These are phyloP conservation scores for Ogataea saltuana DNA, from an alignment of 805 yeast genomes.

Conservation along the genomic window DNA sequence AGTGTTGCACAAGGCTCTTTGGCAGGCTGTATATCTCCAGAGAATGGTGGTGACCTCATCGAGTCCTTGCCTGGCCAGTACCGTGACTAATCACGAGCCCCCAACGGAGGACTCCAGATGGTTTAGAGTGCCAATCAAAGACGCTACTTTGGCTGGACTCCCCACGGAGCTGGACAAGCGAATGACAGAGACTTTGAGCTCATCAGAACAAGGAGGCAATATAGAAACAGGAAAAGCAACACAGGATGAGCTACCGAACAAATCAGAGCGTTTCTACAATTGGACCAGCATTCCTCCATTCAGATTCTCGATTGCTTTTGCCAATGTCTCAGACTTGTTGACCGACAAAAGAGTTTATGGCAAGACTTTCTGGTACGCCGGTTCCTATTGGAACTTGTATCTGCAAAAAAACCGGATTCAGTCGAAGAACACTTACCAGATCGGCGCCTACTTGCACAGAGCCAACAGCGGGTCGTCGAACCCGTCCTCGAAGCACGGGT, in stretches of 20 bases:
- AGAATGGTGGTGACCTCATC: slow-evolving; percentile 39
- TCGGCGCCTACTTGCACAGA: slow-evolving; percentile 58
- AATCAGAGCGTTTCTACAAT: slow-evolving; percentile 27
- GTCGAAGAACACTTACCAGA: slow-evolving; percentile 44
- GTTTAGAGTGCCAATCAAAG: slow-evolving; percentile 46
- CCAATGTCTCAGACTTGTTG: slow-evolving; percentile 45
- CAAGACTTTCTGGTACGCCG: slow-evolving; percentile 59
- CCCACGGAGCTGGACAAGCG: slow-evolving; percentile 39
- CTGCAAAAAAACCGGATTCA: slow-evolving; percentile 46
- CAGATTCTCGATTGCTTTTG: slow-evolving; percentile 53
- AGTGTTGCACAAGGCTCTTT: slow-evolving; percentile 47
- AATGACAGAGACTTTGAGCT: slow-evolving; percentile 27
- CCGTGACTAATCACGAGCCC: slow-evolving; percentile 28
- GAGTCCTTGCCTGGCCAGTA: slow-evolving; percentile 32
- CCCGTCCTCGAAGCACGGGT: slow-evolving; percentile 41
- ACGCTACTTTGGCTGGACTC: slow-evolving; percentile 48
- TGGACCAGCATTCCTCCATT: slow-evolving; percentile 54
- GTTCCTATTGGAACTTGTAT: slow-evolving; percentile 59
- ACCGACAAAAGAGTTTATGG: slow-evolving; percentile 51
- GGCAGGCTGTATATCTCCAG: slow-evolving; percentile 49
- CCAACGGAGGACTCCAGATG: slow-evolving; percentile 36
- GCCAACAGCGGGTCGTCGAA: slow-evolving; percentile 39
- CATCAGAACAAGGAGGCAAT: slow-evolving; percentile 13
- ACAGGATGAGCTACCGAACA: slow-evolving; percentile 21
- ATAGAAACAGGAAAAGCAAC: slow-evolving; percentile 30